Percentiles rank a stretch among this genome's conserved stretches.
Evolutionary conservation across 495 filamentous ascomycete genomes (phyloP).

Genomic region (Neurospora africana): DNA sequence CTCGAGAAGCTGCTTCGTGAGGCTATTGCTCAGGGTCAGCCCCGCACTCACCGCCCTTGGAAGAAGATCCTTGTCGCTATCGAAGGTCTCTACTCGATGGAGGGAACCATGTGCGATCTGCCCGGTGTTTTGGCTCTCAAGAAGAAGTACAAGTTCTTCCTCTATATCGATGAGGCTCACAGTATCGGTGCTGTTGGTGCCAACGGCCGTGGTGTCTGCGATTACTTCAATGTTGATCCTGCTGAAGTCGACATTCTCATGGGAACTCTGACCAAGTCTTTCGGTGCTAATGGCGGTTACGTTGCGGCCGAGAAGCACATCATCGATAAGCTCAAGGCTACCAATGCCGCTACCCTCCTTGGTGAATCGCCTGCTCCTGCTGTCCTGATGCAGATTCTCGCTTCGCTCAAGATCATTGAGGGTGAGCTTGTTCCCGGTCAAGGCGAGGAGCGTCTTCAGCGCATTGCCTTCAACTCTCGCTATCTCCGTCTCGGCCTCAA

Average conservation of each 20-base stretch:
- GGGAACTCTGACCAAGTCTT: constrained; percentile 97
- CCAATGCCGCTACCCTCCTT: constrained; percentile 77
- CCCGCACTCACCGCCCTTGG: constrained; percentile 93
- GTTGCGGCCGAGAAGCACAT: constrained; percentile 82
- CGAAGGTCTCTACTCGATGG: constrained; percentile 97
- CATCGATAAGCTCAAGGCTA: constrained; percentile 78
- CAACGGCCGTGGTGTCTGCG: constrained; percentile 82
- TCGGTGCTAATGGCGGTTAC: constrained; percentile 96
- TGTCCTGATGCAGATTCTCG: constrained; percentile 78
- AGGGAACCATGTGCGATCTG: constrained; percentile 95
- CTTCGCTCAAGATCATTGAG: constrained; percentile 73
- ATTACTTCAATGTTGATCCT: constrained; percentile 88
- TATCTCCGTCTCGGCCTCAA: constrained; percentile 96
- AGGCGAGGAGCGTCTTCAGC: constrained; percentile 89
- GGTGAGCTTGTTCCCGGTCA: constrained; percentile 83
- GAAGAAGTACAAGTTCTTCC: constrained; percentile 89
- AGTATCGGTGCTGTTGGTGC: constrained; percentile 91
- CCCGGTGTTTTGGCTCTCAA: constrained; percentile 77
- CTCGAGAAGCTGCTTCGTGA: constrained; percentile 79
- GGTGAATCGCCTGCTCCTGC: constrained; percentile 82
- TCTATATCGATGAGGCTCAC: constrained; percentile 95
- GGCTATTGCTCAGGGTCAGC: constrained; percentile 89
- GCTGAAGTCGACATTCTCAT: constrained; percentile 89
- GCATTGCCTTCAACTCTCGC: constrained; percentile 95
- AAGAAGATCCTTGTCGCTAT: constrained; percentile 97